A percentile compares a stretch with the other conserved stretches of the same genome.
phyloP scores from a whole-genome alignment of 495 filamentous ascomycete genomes.

The Annulohypoxylon stygium region DNA sequence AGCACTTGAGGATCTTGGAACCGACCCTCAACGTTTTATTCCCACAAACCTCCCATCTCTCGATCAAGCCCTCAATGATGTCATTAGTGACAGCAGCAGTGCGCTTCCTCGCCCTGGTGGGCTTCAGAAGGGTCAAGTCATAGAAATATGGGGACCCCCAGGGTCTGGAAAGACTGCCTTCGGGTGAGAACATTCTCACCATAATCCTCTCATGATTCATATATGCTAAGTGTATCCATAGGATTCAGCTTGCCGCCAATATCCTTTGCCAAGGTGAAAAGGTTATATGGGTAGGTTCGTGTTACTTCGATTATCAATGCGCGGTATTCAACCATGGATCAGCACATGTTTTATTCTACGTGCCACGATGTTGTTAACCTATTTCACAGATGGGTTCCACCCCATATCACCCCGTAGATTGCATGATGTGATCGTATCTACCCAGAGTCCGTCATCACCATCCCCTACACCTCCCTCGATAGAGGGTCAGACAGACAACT shows the following conservation, averaged over 20 bases:
- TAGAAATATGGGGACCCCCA: slow-evolving; percentile 89
- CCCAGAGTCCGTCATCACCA: slow-evolving; percentile 14
- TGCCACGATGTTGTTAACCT: slow-evolving; percentile 22
- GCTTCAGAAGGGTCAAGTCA: slow-evolving; percentile 80
- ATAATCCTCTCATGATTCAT: not conserved
- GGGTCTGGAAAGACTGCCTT: slow-evolving; percentile 89
- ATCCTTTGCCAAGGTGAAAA: slow-evolving; percentile 70
- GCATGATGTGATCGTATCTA: slow-evolving; percentile 41
- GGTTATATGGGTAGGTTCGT: slow-evolving; percentile 90
- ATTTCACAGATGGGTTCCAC: slow-evolving; percentile 42
- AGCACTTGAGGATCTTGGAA: slow-evolving; percentile 75
- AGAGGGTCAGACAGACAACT: slow-evolving; percentile 42
- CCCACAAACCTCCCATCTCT: slow-evolving; percentile 75
- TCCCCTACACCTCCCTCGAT: slow-evolving; percentile 17
- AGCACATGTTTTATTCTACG: slow-evolving; percentile 11
- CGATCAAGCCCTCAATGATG: slow-evolving; percentile 64
- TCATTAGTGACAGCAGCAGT: slow-evolving; percentile 39
- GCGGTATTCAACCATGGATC: not conserved
- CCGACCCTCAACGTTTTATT: slow-evolving; percentile 64
- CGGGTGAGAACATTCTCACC: slow-evolving; percentile 65
- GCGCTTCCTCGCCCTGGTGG: slow-evolving; percentile 59
- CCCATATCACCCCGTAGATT: slow-evolving; percentile 41
- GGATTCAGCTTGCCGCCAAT: slow-evolving; percentile 76
- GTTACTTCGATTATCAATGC: slow-evolving; percentile 22
- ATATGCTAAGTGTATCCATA: slow-evolving; percentile 51